A percentile compares a stretch with the other conserved stretches of the same genome.
Conservation (phyloP, 352 stramenopile genomes). For the Pythium oligandrum region DNA sequence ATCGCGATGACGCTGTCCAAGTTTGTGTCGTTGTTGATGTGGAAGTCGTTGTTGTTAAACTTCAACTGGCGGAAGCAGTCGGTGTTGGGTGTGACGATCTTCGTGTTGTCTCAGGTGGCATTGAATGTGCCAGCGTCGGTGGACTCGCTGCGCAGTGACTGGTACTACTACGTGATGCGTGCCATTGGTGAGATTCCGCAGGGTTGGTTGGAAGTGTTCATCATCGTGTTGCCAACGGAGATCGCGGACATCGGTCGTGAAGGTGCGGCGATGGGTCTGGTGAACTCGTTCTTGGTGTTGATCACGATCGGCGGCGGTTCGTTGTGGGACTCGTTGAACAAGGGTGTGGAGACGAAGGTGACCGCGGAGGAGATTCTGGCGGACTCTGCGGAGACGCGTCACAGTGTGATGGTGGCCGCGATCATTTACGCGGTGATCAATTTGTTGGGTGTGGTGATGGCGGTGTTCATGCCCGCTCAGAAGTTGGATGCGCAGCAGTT, state of each 20-base stretch:
- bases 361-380: slow-evolving; percentile 5
- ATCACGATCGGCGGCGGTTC: slow-evolving; percentile 22
- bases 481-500: slow-evolving; percentile 43
- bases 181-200: slow-evolving; percentile 32
- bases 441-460: slow-evolving; percentile 7
- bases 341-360: slow-evolving; percentile 10
- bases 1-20: background rate
- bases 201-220: slow-evolving; percentile 40
- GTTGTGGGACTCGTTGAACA: slow-evolving; percentile 23
- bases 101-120: slow-evolving; percentile 2
- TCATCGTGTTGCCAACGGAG: slow-evolving; percentile 40
- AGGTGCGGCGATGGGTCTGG: slow-evolving; percentile 45
- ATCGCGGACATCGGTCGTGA: slow-evolving; percentile 48
- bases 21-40: slow-evolving; percentile 7
- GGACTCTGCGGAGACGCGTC: slow-evolving; percentile 4
- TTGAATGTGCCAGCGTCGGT: slow-evolving; percentile 20
- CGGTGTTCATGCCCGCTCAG: slow-evolving; percentile 25
- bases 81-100: slow-evolving; percentile 7
- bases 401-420: slow-evolving; percentile 2
- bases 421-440: slow-evolving; percentile 15
- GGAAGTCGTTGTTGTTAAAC: slow-evolving; percentile 12
- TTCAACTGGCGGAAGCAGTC: slow-evolving; percentile 7
- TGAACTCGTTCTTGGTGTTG: slow-evolving; percentile 46
- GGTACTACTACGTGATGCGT: slow-evolving; percentile 36
- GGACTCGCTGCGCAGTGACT: slow-evolving; percentile 29